Evolutionary conservation across 495 filamentous ascomycete species (phyloP), one percentile per base, ranked within the genome.

Genomic region (Neurospora sp.): DNA sequence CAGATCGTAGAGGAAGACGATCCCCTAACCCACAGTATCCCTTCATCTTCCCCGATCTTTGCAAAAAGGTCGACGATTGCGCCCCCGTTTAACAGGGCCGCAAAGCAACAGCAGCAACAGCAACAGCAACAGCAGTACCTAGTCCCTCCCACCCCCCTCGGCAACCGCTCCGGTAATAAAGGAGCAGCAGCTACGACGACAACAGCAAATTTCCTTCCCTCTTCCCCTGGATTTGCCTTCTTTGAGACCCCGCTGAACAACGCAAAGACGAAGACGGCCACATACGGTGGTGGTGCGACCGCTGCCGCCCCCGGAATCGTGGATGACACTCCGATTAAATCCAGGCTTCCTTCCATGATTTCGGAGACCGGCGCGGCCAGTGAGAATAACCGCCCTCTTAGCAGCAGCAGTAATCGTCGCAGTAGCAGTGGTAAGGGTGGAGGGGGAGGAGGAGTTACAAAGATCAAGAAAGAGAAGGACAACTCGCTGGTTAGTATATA

Each of bases 401-500:
- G 23, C 10, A 12, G 70, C 4, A 62, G 23, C 1, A 54, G 39
- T 1, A 31, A n/a, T 35, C 3, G n/a, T 10, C 23, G 9, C 4
- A 31, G 27, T 14, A 41, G 37, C 9, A 1, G 18, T n/a, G 18
- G 70, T 35, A 35, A 4, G 2, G 35, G 35, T 14, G 12, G 70
- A 3, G 10, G 37, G 0, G 37, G 4, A 4, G 12, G 37, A 40
- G 38, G 40, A 11, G 7, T 35, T 20, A n/a, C 39, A 0, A 42
- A 48, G 12, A 48, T 31, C n/a, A 72, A 72, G 44, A 41, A 74
- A 44, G 72, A 71, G 10, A 79, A 86, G 81, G 81, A 84, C 16
- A 39, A n/a, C 1, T 39, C 46, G 20, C 39, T 10, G n/a, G 20
- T 75, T 69, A 76, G 72, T 42, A 92, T 97, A 69, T 96, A 92